Percentiles rank a stretch among this genome's conserved stretches.
These are phyloP conservation scores for Trichoderma citrinoviride DNA, from an alignment of 2,329 filamentous ascomycete genomes.

Conservation along the genomic window DNA sequence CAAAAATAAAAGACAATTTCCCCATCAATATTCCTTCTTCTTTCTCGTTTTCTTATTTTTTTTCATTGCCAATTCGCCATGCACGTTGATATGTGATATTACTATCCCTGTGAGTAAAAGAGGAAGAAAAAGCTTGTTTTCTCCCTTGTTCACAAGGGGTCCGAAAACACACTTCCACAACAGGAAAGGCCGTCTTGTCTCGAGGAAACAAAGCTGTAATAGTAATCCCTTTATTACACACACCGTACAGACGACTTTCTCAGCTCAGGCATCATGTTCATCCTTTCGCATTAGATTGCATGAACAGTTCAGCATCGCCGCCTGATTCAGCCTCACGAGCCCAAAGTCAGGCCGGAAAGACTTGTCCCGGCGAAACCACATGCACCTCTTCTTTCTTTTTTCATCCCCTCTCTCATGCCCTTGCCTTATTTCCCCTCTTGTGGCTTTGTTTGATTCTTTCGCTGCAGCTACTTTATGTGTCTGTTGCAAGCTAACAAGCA, in stretches of 20 bases:
- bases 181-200: constrained; percentile 26
- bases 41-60: neutral
- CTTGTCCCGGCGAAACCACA: neutral
- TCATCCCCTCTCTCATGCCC: neutral
- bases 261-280: too few species aligned
- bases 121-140: neutral
- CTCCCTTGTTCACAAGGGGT: constrained; percentile 12
- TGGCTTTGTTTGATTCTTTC: too few species aligned
- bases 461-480: neutral
- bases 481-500: neutral
- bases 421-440: neutral
- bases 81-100: neutral
- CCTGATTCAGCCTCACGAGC: constrained; percentile 14
- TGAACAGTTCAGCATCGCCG: neutral
- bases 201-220: constrained; percentile 25
- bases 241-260: too few species aligned
- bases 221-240: too few species aligned
- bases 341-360: neutral
- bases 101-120: neutral
- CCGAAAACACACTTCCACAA: constrained; percentile 5
- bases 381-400: neutral
- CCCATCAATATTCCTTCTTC: too few species aligned
- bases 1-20: too few species aligned
- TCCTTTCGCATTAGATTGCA: neutral
- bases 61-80: neutral